Conservation (phyloP, 495 filamentous ascomycete species). For the Penicillium tannophilum region DNA sequence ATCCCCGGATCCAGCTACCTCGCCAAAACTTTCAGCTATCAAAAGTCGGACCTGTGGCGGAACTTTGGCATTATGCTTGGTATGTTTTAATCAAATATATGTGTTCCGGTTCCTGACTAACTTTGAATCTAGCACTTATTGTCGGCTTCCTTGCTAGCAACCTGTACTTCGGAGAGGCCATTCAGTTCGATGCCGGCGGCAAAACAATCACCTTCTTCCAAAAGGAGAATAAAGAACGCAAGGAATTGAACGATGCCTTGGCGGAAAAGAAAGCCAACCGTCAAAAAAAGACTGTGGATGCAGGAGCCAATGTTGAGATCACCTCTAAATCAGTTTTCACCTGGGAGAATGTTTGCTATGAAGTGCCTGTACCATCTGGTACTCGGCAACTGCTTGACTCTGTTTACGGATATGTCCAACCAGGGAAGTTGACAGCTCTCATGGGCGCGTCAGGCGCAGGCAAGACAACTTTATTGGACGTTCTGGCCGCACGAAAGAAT, state of each 20-base stretch:
- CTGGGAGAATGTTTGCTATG: constrained; percentile 59
- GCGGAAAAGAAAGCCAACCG: constrained; percentile 56
- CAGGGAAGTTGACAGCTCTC: constrained; percentile 75
- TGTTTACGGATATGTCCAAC: constrained; percentile 77
- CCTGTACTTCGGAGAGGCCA: constrained; percentile 71
- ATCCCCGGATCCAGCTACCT: constrained; percentile 67
- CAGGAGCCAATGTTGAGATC: constrained; percentile 61
- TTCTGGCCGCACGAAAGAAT: constrained; percentile 73
- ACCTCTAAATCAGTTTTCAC: constrained; percentile 55
- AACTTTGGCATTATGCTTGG: constrained; percentile 73
- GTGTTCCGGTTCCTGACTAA: neutral
- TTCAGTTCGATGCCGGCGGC: constrained; percentile 76
- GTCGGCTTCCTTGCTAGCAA: constrained; percentile 68
- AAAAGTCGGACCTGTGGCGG: constrained; percentile 64
- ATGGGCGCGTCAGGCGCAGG: constrained; percentile 89
- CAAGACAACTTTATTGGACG: constrained; percentile 82
- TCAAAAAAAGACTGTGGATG: constrained; percentile 50
- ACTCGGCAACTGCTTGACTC: constrained; percentile 68
- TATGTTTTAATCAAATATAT: neutral
- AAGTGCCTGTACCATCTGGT: constrained; percentile 70
- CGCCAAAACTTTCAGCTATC: constrained; percentile 62
- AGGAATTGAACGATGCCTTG: constrained; percentile 67
- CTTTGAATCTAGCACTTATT: constrained; percentile 51
- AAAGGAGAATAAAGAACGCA: constrained; percentile 70
- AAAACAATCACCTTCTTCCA: constrained; percentile 74